Conservation (phyloP, 179 eudicot genomes). For the Pouteria campechiana region DNA sequence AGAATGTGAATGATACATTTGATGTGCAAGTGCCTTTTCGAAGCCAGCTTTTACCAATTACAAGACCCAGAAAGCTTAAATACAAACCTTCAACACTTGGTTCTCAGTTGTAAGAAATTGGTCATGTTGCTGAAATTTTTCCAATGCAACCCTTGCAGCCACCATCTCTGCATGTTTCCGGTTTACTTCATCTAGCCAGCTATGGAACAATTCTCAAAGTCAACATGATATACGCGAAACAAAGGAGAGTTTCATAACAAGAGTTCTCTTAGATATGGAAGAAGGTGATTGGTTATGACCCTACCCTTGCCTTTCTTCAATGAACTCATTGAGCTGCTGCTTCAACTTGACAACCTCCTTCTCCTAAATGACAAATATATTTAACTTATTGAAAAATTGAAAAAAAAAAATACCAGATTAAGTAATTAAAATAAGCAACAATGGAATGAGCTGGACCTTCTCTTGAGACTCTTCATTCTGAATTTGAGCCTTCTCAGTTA, state of each 20-base stretch:
- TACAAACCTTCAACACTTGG: slow-evolving; percentile 63
- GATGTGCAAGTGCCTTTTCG: background rate
- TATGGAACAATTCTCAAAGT: slow-evolving; percentile 6
- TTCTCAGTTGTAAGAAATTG: slow-evolving; percentile 53
- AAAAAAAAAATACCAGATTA: background rate
- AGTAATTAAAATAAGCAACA: background rate
- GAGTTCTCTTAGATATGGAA: background rate
- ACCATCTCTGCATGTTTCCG: slow-evolving; percentile 63
- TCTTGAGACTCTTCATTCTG: slow-evolving; percentile 32
- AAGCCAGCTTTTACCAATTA: background rate
- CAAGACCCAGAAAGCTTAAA: background rate
- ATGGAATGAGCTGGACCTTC: slow-evolving; percentile 18
- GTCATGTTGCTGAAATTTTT: slow-evolving; percentile 53
- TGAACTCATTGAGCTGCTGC: slow-evolving; percentile 64
- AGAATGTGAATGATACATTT: too few relatives aligned
- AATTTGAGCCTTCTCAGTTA: slow-evolving; percentile 40
- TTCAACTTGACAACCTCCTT: slow-evolving; percentile 44
- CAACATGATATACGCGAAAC: background rate
- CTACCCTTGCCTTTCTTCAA: slow-evolving; percentile 78
- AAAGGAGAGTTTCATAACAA: background rate
- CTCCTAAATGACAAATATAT: slow-evolving; percentile 32
- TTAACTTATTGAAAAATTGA: slow-evolving; percentile 4
- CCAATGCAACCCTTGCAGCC: slow-evolving; percentile 64
- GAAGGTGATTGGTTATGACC: slow-evolving; percentile 4
- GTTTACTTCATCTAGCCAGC: slow-evolving; percentile 92